Evolutionary conservation across 805 yeast species (phyloP).

Genomic region (Candida odintsovae): DNA sequence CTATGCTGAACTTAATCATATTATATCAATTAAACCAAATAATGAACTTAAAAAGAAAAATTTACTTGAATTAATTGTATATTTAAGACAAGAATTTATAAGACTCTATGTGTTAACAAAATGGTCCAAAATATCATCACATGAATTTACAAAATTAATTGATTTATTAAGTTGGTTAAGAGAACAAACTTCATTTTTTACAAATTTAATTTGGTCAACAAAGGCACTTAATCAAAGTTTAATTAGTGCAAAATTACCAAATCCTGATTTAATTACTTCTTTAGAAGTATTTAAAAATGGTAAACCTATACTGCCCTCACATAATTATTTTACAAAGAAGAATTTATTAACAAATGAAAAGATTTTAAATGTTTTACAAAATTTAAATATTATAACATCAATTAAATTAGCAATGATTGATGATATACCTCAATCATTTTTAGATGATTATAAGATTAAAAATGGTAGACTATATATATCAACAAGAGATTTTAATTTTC

Average conservation of each 20-base stretch:
- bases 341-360: conserved; percentile 46
- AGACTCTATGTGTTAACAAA: conserved; percentile 80
- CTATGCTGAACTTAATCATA: conserved; percentile 54
- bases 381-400: conserved; percentile 67
- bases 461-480: conserved; percentile 71
- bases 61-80: conserved; percentile 63
- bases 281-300: conserved; percentile 78
- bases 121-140: conserved; percentile 72
- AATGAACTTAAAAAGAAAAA: conserved; percentile 63
- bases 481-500: conserved; percentile 62
- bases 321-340: conserved; percentile 43
- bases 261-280: conserved; percentile 85
- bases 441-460: conserved; percentile 49
- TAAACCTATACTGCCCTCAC: conserved; percentile 66
- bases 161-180: conserved; percentile 87
- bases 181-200: conserved; percentile 67
- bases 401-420: conserved; percentile 67
- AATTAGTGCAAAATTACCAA: conserved; percentile 85
- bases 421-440: conserved; percentile 55
- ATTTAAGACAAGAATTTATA: conserved; percentile 75
- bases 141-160: conserved; percentile 67
- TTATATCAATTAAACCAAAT: conserved; percentile 54
- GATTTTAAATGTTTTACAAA: conserved; percentile 54
- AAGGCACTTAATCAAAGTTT: conserved; percentile 65
- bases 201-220: conserved; percentile 55